Base-by-base conservation (phyloP, 768 basidiomycete species). In the Podaxis mareebaensis region DNA sequence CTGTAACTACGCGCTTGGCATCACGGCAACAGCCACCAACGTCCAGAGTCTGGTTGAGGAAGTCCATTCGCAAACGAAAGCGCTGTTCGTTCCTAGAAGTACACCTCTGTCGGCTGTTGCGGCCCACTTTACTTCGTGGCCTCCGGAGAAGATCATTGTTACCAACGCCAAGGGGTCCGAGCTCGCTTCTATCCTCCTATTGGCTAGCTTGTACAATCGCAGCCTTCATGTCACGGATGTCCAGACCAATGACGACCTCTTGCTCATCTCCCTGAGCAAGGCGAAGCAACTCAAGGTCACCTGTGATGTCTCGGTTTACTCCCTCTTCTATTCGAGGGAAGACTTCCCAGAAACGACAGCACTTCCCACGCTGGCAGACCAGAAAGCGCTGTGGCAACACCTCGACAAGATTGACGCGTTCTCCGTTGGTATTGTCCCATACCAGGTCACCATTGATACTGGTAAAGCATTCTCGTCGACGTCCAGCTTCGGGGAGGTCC, bases 181-280 rank as follows among this genome's bases (percentile, higher is more conserved):
- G 67, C 85, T 99, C 11, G 96, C 97, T 1, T 97, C 96, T 0
- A 85, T 98, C 40, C 85, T 99, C 36, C 83, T 99, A 28, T 78
- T 99, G 53, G 95, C 96, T n/a, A 96, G 93, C 69, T 85, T 99
- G 51, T 90, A 99, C 75, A 88, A 83, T 70, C 88, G 95, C 64
- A 88, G 85, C 67, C 85, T 99, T 10, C 97, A 99, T 73, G 84
- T 99, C 67, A 93, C 93, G 8, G 92, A 96, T 69, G 93, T 99
- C 36, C 88, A 88, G 65, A 90, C 83, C 65, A 83, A 85, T 67
- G 94, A 96, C 60, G 97, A 99, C 71, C 79, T 99, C 53, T 80
- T 91, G 33, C 78, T 99, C 63, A 98, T 99, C 72, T 89, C 91
- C 2, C 82, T 99, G 42, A 95, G 94, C 83, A 99, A 99, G 79